Evolutionary conservation across 306 rosid species (phyloP).

Genomic region (Corylus heterophylla): DNA sequence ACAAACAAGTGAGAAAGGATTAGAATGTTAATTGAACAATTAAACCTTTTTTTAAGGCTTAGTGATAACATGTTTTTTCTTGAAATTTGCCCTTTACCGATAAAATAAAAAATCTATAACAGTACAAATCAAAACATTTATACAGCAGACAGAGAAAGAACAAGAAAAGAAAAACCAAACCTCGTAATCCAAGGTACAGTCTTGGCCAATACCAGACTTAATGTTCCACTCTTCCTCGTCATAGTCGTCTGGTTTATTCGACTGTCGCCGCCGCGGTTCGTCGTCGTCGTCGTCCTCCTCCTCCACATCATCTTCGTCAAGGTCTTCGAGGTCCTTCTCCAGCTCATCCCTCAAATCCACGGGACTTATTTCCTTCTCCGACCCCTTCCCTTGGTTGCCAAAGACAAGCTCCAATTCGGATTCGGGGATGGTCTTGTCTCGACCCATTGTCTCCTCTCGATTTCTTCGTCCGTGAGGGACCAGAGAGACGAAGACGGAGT

Average conservation of each 20-base stretch:
- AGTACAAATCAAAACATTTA: no score
- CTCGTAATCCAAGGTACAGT: slow-evolving; percentile 84
- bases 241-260: slow-evolving; percentile 60
- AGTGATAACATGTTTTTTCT: not conserved
- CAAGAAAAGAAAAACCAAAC: slow-evolving; percentile 27
- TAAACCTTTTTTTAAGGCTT: no score
- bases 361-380: not conserved
- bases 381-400: not conserved
- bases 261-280: slow-evolving; percentile 12
- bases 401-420: slow-evolving; percentile 27
- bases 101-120: not conserved
- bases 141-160: not conserved
- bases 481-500: slow-evolving; percentile 45
- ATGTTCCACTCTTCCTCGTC: slow-evolving; percentile 84
- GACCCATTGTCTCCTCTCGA: slow-evolving; percentile 49
- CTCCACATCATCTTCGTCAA: slow-evolving; percentile 39
- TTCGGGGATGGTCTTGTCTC: slow-evolving; percentile 41
- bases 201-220: slow-evolving; percentile 73
- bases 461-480: slow-evolving; percentile 79
- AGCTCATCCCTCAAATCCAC: slow-evolving; percentile 26
- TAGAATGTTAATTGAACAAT: no score
- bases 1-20: no score
- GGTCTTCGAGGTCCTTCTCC: slow-evolving; percentile 55
- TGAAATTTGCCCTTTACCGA: not conserved
- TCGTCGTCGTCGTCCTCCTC: slow-evolving; percentile 5